Conservation (phyloP, 495 filamentous ascomycete genomes). For the Lasiosphaeriaceae sp. region DNA sequence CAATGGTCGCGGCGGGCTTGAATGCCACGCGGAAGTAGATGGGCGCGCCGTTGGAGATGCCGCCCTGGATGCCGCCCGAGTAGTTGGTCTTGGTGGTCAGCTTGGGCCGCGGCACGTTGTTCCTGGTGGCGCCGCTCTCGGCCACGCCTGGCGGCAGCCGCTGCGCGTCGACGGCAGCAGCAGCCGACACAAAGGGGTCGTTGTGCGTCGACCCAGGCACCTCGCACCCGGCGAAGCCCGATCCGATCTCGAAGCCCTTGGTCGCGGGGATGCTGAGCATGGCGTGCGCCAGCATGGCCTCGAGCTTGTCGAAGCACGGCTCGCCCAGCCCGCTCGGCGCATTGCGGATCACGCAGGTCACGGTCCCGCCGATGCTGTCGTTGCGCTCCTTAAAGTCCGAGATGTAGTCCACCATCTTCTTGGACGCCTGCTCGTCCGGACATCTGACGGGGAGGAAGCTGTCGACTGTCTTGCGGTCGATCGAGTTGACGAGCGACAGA, state of each 20-base stretch:
- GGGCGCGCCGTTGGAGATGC: constrained; percentile 89
- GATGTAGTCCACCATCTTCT: constrained; percentile 75
- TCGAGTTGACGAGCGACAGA: constrained; percentile 66
- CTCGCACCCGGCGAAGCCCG: constrained; percentile 84
- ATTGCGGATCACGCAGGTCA: constrained; percentile 94
- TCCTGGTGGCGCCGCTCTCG: constrained; percentile 31
- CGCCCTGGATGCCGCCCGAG: constrained; percentile 93
- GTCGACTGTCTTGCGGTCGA: constrained; percentile 80
- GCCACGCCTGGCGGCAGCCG: constrained; percentile 30
- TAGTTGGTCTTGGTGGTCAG: constrained; percentile 94
- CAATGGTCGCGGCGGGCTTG: constrained; percentile 95
- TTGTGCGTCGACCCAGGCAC: constrained; percentile 91
- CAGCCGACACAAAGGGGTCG: constrained; percentile 73
- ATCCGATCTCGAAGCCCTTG: constrained; percentile 96
- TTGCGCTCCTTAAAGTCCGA: constrained; percentile 72
- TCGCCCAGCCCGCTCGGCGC: constrained; percentile 85
- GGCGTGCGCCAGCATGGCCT: constrained; percentile 88
- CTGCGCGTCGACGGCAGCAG: constrained; percentile 28
- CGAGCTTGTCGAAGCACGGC: constrained; percentile 94
- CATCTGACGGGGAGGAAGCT: constrained; percentile 79
- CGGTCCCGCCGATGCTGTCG: constrained; percentile 94
- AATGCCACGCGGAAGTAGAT: constrained; percentile 96
- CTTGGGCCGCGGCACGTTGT: constrained; percentile 40
- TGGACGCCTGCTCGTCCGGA: constrained; percentile 61
- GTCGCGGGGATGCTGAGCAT: constrained; percentile 98